phyloP scores from a whole-genome alignment of 208 protist genomes.

The Acanthamoeba lenticulata region DNA sequence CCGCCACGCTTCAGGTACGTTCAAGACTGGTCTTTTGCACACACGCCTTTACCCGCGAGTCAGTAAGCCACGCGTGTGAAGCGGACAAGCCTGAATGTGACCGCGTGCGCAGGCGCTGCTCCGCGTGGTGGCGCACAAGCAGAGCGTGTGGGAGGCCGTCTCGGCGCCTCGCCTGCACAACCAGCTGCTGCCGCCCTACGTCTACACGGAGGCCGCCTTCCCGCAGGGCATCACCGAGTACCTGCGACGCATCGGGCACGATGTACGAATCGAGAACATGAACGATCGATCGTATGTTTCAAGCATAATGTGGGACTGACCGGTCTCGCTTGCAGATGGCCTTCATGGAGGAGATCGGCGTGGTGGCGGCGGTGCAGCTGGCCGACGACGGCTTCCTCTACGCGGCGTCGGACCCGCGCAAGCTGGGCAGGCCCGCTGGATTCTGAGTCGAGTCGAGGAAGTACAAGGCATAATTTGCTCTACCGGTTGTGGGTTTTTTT shows the following conservation, averaged over 20 bases:
- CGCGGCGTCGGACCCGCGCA: background rate
- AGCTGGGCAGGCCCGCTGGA: background rate
- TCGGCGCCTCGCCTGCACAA: slow-evolving; percentile 36
- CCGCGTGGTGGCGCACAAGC: slow-evolving; percentile 39
- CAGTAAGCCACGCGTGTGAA: too few relatives aligned
- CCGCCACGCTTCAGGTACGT: slow-evolving; percentile 51
- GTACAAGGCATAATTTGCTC: too few relatives aligned
- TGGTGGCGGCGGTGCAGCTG: background rate
- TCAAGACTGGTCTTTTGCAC: too few relatives aligned
- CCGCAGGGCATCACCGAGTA: background rate
- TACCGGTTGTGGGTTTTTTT: too few relatives aligned
- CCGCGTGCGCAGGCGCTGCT: too few relatives aligned
- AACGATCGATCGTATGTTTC: too few relatives aligned
- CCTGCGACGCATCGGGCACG: background rate
- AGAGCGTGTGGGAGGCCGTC: slow-evolving; percentile 3
- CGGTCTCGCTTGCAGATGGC: background rate
- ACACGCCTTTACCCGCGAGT: too few relatives aligned
- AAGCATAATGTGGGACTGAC: too few relatives aligned
- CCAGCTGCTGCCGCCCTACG: slow-evolving; percentile 24
- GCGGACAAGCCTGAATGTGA: too few relatives aligned
- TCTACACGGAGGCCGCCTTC: slow-evolving; percentile 26
- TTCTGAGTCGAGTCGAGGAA: too few relatives aligned
- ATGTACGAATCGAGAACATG: too few relatives aligned
- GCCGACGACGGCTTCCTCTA: background rate
- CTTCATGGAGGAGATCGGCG: background rate